These are phyloP conservation scores for Xerocomus minutiporus DNA, from an alignment of 1,284 basidiomycete genomes.

Conservation along the genomic window DNA sequence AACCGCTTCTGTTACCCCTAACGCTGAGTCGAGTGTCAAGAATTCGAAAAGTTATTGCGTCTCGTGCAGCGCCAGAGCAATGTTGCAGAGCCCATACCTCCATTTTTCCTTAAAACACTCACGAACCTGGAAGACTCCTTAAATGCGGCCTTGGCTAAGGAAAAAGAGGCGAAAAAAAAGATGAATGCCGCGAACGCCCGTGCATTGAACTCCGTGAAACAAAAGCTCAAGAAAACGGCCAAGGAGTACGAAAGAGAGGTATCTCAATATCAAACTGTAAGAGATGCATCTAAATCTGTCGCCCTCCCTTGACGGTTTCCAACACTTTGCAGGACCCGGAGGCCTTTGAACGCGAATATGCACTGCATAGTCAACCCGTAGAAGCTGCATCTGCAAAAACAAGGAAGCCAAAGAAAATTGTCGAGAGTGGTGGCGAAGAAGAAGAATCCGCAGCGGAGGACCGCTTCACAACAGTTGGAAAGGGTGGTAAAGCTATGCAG, in stretches of 20 bases:
- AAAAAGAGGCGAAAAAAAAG: slow-evolving; percentile 93
- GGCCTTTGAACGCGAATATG: slow-evolving; percentile 78
- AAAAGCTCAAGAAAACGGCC: slow-evolving; percentile 88
- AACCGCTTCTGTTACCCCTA: neutral
- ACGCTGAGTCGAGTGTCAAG: slow-evolving; percentile 41
- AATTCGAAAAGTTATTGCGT: slow-evolving; percentile 93
- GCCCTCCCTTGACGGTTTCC: slow-evolving; percentile 1
- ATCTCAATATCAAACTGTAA: slow-evolving; percentile 75
- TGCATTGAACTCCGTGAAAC: slow-evolving; percentile 94
- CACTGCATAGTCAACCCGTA: slow-evolving; percentile 49
- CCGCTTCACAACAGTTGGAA: slow-evolving; percentile 85
- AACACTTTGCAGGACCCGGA: slow-evolving; percentile 69
- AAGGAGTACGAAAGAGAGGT: slow-evolving; percentile 89
- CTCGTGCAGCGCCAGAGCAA: slow-evolving; percentile 89
- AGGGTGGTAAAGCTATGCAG: slow-evolving; percentile 80
- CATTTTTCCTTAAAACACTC: slow-evolving; percentile 81
- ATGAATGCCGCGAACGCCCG: slow-evolving; percentile 95
- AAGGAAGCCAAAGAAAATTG: slow-evolving; percentile 41
- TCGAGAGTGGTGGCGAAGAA: slow-evolving; percentile 35
- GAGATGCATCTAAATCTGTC: slow-evolving; percentile 19
- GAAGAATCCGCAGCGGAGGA: slow-evolving; percentile 59
- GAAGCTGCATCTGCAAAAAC: slow-evolving; percentile 39
- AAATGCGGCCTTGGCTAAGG: slow-evolving; percentile 71
- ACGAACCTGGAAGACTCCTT: slow-evolving; percentile 75
- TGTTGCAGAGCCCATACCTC: slow-evolving; percentile 82